These are phyloP conservation scores for Diaporthe caulivora DNA, from an alignment of 2,329 filamentous ascomycete species.

Conservation along the genomic window DNA sequence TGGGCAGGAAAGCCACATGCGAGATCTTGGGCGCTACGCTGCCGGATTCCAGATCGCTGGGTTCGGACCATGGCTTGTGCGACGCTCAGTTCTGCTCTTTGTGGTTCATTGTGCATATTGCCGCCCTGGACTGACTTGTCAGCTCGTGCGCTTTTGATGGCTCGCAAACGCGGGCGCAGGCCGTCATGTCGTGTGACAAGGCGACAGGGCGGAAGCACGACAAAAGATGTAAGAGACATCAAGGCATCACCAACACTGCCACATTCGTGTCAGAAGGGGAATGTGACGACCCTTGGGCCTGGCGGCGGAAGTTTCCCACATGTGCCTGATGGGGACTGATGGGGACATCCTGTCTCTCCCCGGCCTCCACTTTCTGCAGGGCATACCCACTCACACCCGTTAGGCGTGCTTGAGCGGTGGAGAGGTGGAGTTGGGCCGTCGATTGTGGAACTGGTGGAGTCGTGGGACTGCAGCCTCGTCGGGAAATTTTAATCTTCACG, in stretches of 20 bases:
- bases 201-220: not conserved
- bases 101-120: not conserved
- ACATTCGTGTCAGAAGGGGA: not conserved
- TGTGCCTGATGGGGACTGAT: slow-evolving; percentile 5
- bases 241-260: not conserved
- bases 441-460: slow-evolving; percentile 14
- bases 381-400: slow-evolving; percentile 22
- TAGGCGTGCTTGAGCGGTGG: slow-evolving; percentile 16
- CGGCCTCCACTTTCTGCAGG: not conserved
- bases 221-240: not conserved
- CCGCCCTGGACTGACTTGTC: slow-evolving; percentile 6
- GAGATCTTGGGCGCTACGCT: slow-evolving; percentile 28
- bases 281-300: not conserved
- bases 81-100: not conserved
- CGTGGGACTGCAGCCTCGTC: not conserved
- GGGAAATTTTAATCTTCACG: slow-evolving; percentile 13
- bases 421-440: slow-evolving; percentile 14
- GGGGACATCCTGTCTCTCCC: slow-evolving; percentile 13
- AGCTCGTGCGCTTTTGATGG: not conserved
- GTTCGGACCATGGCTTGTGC: slow-evolving; percentile 18
- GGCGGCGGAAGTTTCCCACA: slow-evolving; percentile 9
- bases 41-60: slow-evolving; percentile 23
- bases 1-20: slow-evolving; percentile 5
- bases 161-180: not conserved
- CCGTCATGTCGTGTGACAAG: not conserved